Percentiles rank a stretch among this genome's conserved stretches.
phyloP scores from a whole-genome alignment of 2,329 filamentous ascomycete genomes.

The Aspergillus sp. region DNA sequence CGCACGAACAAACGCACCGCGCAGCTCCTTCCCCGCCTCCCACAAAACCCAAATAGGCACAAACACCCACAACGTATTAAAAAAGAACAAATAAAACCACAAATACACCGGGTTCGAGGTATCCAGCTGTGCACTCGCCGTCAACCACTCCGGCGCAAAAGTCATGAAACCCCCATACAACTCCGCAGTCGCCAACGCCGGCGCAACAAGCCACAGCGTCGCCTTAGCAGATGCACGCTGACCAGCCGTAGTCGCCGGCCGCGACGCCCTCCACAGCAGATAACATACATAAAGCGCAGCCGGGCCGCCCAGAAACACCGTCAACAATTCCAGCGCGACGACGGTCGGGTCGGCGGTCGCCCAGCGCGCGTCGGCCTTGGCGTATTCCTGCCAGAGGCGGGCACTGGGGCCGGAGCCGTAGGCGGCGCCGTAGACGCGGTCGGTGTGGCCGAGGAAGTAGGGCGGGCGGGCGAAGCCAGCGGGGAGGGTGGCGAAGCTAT shows the following conservation, averaged over 20 bases:
- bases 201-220: slow-evolving; percentile 56
- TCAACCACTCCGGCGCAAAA: slow-evolving; percentile 64
- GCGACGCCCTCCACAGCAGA: slow-evolving; percentile 38
- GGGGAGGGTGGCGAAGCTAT: slow-evolving; percentile 55
- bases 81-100: slow-evolving; percentile 63
- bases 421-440: slow-evolving; percentile 58
- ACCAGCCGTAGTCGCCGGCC: slow-evolving; percentile 8
- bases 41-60: slow-evolving; percentile 58
- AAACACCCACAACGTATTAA: slow-evolving; percentile 63
- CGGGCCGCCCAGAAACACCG: slow-evolving; percentile 58
- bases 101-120: slow-evolving; percentile 60
- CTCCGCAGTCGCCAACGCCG: slow-evolving; percentile 60
- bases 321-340: slow-evolving; percentile 60
- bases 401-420: slow-evolving; percentile 55
- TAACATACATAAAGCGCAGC: slow-evolving; percentile 58
- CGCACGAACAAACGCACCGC: slow-evolving; percentile 30
- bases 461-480: slow-evolving; percentile 29
- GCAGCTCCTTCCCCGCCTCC: slow-evolving; percentile 49
- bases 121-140: slow-evolving; percentile 55
- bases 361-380: slow-evolving; percentile 62
- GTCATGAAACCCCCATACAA: slow-evolving; percentile 65
- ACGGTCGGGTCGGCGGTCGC: slow-evolving; percentile 57
- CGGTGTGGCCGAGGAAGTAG: slow-evolving; percentile 53
- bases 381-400: slow-evolving; percentile 64
- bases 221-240: slow-evolving; percentile 27